Percentiles rank a stretch among this genome's conserved stretches.
These are phyloP conservation scores for Cystobasidium onofrii DNA, from an alignment of 768 basidiomycete genomes.

Conservation along the genomic window DNA sequence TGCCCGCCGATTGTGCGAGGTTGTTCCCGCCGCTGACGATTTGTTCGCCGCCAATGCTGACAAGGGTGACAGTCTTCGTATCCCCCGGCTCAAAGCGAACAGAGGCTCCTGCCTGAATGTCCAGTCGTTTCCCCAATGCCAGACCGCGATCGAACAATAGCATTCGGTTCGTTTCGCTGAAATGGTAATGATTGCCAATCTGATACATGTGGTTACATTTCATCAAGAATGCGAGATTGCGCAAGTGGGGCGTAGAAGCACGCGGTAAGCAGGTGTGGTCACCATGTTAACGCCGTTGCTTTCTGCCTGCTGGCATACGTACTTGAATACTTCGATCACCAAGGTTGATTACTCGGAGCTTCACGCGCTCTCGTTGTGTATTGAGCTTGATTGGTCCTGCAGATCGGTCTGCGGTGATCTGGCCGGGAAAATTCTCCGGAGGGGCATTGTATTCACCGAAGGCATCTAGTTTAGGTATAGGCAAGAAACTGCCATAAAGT, in stretches of 20 bases:
- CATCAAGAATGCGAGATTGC: not conserved
- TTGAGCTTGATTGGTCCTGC: constrained; percentile 61
- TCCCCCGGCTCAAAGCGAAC: constrained; percentile 95
- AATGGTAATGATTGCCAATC: constrained; percentile 85
- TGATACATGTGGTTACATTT: constrained; percentile 42
- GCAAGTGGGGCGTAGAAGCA: not conserved
- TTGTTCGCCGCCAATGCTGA: constrained; percentile 64
- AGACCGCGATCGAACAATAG: constrained; percentile 72
- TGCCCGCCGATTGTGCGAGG: not conserved
- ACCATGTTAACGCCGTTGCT: constrained; percentile 12
- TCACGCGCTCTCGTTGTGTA: constrained; percentile 59
- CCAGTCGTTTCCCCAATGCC: constrained; percentile 75
- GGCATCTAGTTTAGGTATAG: constrained; percentile 57
- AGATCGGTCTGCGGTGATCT: constrained; percentile 57
- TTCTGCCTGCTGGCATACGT: constrained; percentile 29
- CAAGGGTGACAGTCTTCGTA: constrained; percentile 69
- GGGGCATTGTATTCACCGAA: constrained; percentile 52
- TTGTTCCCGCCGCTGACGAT: constrained; percentile 58
- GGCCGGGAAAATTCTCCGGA: constrained; percentile 56
- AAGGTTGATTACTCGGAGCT: constrained; percentile 73
- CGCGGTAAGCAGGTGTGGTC: not conserved
- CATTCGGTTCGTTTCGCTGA: constrained; percentile 75
- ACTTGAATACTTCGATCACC: constrained; percentile 92
- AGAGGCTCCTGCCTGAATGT: constrained; percentile 89
- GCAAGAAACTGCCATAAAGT: constrained; percentile 88